Conservation (phyloP, 208 protist genomes). For the Lotmaria passim region DNA sequence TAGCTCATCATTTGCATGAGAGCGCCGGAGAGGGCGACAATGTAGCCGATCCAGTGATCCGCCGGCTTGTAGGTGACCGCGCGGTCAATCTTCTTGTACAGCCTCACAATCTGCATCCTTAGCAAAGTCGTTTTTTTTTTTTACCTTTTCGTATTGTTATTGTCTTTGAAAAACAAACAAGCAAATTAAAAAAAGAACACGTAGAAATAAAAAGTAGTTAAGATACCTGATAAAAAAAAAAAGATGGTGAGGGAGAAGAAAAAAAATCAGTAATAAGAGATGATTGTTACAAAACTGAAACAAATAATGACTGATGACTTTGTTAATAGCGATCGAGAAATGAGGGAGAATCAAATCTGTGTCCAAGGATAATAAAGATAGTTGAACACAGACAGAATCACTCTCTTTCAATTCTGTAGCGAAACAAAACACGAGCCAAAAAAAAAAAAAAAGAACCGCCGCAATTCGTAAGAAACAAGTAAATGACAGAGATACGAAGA, state of each 20-base stretch:
- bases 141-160: background rate
- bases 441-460: background rate
- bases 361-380: background rate
- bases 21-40: conserved; percentile 75
- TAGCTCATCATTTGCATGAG: conserved; percentile 89
- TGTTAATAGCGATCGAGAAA: background rate
- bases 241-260: background rate
- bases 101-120: conserved; percentile 19
- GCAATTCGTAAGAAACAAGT: background rate
- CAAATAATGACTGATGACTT: too few relatives aligned
- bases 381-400: background rate
- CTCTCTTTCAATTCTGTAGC: conserved; percentile 13
- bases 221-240: conserved; percentile 3
- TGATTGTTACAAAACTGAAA: background rate
- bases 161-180: background rate
- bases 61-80: conserved; percentile 52
- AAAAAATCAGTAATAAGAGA: background rate
- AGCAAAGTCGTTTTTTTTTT: conserved; percentile 38
- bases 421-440: background rate
- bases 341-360: background rate
- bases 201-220: background rate
- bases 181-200: conserved; percentile 1
- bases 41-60: conserved; percentile 79
- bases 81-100: conserved; percentile 28
- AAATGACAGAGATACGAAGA: background rate